Evolutionary conservation across 2,329 filamentous ascomycete genomes (phyloP), one percentile per base, ranked within the genome.

Genomic region (Lanzia echinophila): DNA sequence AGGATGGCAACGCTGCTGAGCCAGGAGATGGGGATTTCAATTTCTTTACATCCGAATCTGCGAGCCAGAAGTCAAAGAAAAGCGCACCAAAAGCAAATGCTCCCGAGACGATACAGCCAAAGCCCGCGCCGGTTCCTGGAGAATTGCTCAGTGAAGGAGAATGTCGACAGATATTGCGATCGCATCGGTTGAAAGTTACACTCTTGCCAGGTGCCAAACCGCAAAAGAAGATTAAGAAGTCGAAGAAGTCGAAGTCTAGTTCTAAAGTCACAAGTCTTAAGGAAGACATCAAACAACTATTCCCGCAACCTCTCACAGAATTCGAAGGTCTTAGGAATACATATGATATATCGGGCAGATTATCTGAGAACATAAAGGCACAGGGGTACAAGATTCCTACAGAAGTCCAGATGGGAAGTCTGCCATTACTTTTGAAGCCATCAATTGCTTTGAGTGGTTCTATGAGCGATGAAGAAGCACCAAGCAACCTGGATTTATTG

Each of bases 351-450:
- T 87, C 89, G 3, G 75, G 79, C 39, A 79, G 84, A 41, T 71
- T 99, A 43, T 82, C 83, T 2, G 82, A 87, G 56, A 99, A 99
- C 65, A 75, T 99, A 31, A 75, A 81, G 13, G 78, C 81, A n/a
- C 89, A 97, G 71, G 90, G 88, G 11, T 99, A 95, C 68, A 82
- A 79, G 34, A 75, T 90, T 54, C 94, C 94, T 12, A 99, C 94
- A 0, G 92, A 97, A 71, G 91, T 99, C 12, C 94, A 99, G 69
- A 81, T 97, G 70, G 91, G 82, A 3, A 86, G 85, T 63, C 71
- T 99, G 59, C 92, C 94, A 28, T 71, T 97, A 44, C 73, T 97
- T 34, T 73, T 97, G 31, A 71, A 76, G 15, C 76, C 81, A 0
- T 73, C 76, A 57, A 73, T 69, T 53, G 79, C 79, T 0, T 70